These are phyloP conservation scores for Graphium sp. DNA, from an alignment of 2,329 filamentous ascomycete genomes.

Conservation along the genomic window DNA sequence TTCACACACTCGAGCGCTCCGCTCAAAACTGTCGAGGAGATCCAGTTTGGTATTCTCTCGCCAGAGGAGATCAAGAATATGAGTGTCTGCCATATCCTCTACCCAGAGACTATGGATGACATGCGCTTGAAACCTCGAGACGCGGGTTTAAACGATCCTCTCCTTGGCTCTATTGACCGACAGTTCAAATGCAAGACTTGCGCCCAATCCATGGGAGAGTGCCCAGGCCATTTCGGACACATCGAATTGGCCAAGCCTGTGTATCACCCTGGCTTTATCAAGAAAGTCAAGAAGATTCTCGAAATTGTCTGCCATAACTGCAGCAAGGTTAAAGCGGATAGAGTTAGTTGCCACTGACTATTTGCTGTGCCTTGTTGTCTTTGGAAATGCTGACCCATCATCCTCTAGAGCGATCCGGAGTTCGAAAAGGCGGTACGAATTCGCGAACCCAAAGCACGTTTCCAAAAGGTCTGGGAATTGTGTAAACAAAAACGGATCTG, in stretches of 20 bases:
- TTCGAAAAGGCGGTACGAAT: conserved; percentile 69
- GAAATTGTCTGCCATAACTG: conserved; percentile 99
- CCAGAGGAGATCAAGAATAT: conserved; percentile 98
- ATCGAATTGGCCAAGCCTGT: conserved; percentile 95
- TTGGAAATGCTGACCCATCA: conserved; percentile 38
- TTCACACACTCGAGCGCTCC: conserved; percentile 89
- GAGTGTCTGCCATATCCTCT: conserved; percentile 91
- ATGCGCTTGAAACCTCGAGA: conserved; percentile 79
- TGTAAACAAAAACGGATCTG: conserved; percentile 82
- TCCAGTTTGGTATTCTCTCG: conserved; percentile 94
- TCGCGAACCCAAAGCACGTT: conserved; percentile 86
- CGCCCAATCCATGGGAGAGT: conserved; percentile 87
- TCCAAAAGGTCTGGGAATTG: conserved; percentile 79
- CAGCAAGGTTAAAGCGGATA: conserved; percentile 92
- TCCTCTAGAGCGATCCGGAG: conserved; percentile 58
- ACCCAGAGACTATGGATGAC: conserved; percentile 99
- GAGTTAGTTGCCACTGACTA: conserved; percentile 96
- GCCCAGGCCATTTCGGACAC: conserved; percentile 95
- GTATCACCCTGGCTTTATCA: conserved; percentile 90
- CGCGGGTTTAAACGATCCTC: conserved; percentile 85
- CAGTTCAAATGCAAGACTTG: conserved; percentile 94
- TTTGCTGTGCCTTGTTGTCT: conserved; percentile 20
- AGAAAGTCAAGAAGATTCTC: conserved; percentile 97
- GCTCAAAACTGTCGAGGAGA: conserved; percentile 94
- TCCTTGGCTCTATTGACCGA: conserved; percentile 89